Conservation (phyloP, 371 early-diverging fungal species). For the Mucor lusitanicus region DNA sequence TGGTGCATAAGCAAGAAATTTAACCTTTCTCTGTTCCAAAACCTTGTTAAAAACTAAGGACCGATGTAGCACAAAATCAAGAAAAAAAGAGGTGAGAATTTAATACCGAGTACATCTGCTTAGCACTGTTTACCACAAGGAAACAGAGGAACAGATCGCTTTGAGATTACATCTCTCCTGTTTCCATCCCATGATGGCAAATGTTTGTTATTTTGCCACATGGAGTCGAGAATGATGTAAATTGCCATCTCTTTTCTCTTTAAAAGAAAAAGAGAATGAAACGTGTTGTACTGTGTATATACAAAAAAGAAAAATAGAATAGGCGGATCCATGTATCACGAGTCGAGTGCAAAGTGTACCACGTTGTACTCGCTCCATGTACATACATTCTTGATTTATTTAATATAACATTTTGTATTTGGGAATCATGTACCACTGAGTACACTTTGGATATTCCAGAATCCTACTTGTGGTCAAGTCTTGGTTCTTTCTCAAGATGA, state of each 20-base stretch:
- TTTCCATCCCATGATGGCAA: not conserved
- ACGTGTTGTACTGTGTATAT: not conserved
- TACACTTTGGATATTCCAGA: slow-evolving; percentile 8
- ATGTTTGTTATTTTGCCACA: slow-evolving; percentile 7
- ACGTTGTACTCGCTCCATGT: not conserved
- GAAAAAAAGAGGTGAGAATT: slow-evolving; percentile 10
- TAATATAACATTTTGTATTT: slow-evolving; percentile 3
- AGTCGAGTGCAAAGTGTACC: not conserved
- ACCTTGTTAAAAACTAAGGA: slow-evolving; percentile 5
- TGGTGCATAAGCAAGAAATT: not conserved
- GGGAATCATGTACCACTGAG: not conserved
- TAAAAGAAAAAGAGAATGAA: not conserved
- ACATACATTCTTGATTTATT: not conserved
- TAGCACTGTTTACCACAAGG: not conserved
- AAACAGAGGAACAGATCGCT: not conserved
- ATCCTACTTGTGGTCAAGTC: not conserved
- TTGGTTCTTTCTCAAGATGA: not conserved
- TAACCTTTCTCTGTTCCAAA: not conserved
- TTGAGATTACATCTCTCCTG: not conserved
- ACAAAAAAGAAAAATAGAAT: not conserved
- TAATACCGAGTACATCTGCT: not conserved
- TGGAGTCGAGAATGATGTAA: not conserved
- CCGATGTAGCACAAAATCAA: slow-evolving; percentile 18
- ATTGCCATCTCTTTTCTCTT: not conserved
- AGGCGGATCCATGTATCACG: slow-evolving; percentile 13